phyloP scores from a whole-genome alignment of 116 monocot genomes.

The Dioscorea cayenensis region DNA sequence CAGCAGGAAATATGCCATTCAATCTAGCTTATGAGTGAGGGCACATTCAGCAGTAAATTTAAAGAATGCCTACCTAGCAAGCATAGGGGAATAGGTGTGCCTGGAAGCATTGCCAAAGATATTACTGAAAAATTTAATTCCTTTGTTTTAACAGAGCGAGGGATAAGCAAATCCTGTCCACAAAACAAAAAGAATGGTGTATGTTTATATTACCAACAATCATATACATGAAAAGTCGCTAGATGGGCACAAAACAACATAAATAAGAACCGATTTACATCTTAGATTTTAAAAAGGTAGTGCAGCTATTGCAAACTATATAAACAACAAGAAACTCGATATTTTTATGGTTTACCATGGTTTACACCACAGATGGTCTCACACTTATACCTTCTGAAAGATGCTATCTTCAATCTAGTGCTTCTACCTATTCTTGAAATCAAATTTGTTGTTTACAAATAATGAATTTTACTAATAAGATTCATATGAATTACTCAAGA shows the following conservation, averaged over 20 bases:
- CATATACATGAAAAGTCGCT: background rate
- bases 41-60: background rate
- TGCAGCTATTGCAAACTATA: background rate
- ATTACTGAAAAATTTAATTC: slow-evolving; percentile 62
- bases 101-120: slow-evolving; percentile 56
- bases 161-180: slow-evolving; percentile 81
- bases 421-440: too few relatives aligned
- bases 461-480: too few relatives aligned
- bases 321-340: too few relatives aligned
- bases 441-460: too few relatives aligned
- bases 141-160: slow-evolving; percentile 70
- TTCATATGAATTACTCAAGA: too few relatives aligned
- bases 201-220: background rate
- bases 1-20: slow-evolving; percentile 12
- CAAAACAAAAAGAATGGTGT: slow-evolving; percentile 4
- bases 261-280: background rate
- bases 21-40: background rate
- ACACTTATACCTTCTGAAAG: too few relatives aligned
- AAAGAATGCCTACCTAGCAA: slow-evolving; percentile 76
- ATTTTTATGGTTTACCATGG: too few relatives aligned
- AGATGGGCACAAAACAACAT: background rate
- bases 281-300: background rate
- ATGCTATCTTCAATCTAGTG: too few relatives aligned
- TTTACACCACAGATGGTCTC: too few relatives aligned
- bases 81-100: slow-evolving; percentile 92